These are phyloP conservation scores for Fusarium marasasianum DNA, from an alignment of 2,329 filamentous ascomycete species.

Conservation along the genomic window DNA sequence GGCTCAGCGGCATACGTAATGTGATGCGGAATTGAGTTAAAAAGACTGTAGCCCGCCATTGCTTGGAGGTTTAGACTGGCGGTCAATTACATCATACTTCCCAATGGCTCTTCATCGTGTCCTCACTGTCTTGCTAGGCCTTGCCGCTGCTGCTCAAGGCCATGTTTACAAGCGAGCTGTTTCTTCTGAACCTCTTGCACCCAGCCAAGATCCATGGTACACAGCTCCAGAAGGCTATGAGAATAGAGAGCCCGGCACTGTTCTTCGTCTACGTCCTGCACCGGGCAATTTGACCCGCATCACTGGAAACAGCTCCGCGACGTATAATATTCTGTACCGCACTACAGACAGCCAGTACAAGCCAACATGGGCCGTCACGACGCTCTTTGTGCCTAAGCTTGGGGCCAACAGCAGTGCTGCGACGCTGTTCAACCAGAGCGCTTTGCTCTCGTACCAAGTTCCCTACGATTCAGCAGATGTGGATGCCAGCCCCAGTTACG, in stretches of 20 bases:
- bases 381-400: conserved; percentile 31
- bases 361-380: conserved; percentile 39
- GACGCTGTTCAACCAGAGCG: conserved; percentile 18
- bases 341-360: conserved; percentile 40
- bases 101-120: conserved; percentile 24
- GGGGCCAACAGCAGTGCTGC: conserved; percentile 23
- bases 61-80: no score
- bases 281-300: conserved; percentile 37
- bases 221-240: conserved; percentile 33
- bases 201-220: conserved; percentile 41
- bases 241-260: conserved; percentile 28
- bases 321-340: conserved; percentile 39
- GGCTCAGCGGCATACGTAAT: conserved; percentile 1
- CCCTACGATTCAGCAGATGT: conserved; percentile 40
- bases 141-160: neutral
- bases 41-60: neutral
- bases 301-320: conserved; percentile 29
- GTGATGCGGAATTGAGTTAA: neutral
- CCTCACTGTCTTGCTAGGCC: conserved; percentile 24
- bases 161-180: conserved; percentile 7
- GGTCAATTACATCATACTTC: neutral
- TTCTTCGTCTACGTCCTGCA: conserved; percentile 36
- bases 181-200: conserved; percentile 19
- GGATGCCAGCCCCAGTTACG: conserved; percentile 36
- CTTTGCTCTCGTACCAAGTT: conserved; percentile 36